Evolutionary conservation across 345 rosid genomes (phyloP), one percentile per base, ranked within the genome.

Genomic region (Rhodamnia rubescens): DNA sequence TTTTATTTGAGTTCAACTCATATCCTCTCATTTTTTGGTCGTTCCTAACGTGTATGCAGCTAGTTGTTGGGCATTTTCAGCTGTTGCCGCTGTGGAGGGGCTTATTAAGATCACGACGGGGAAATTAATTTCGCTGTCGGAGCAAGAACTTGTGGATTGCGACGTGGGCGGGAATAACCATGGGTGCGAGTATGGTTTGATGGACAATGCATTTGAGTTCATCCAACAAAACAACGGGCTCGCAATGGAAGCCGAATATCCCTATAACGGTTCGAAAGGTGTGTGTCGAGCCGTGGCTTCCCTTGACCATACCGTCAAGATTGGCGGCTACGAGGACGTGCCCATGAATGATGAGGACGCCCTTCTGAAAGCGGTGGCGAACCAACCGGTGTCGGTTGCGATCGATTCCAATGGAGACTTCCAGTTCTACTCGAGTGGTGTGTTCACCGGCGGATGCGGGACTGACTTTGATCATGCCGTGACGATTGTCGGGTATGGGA

Each of bases 21-120:
- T 21, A 32, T 64, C 78, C 44, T 69, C 8, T 69, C 78, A 32
- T 8, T 64, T 15, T 36, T 16, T 21, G 47, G 44, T 69, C 20
- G 61, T 51, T 49, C 5, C 8, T 22, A 51, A 29, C 51, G 16
- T 21, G 49, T 21, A 2, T 6, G 69, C 87, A 93, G 96, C 90
- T 83, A 88, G 92, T 83, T 94, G 95, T 44, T 94, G 98, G 98
- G 96, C 98, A 53, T 96, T 96, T 91, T 91, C 96, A 27, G 91
- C 93, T 6, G 92, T 92, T 40, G 96, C 92, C 50, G 94, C 95
- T 6, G 83, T 91, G 10, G 95, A 95, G 89, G 95, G 97, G 26
- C 89, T 92, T 83, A 84, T 85, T 84, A 82, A 93, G 83, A 90
- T 95, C 86, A 92, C 88, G 54, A 94, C 89, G 40, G 92, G 95